phyloP scores from a whole-genome alignment of 2,329 filamentous ascomycete species.

The Botrytis paeoniae region DNA sequence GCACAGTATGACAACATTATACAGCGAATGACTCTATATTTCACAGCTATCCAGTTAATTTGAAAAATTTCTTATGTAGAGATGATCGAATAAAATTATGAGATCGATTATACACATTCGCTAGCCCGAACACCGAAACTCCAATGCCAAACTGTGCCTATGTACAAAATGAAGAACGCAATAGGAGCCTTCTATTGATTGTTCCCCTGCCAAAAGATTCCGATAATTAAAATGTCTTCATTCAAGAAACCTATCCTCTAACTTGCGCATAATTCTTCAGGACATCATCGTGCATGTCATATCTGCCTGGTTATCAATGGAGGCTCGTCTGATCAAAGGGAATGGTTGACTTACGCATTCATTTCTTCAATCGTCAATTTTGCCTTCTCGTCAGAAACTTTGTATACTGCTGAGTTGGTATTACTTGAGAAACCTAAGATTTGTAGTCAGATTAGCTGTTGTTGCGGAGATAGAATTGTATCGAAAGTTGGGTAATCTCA shows the following conservation, averaged over 20 bases:
- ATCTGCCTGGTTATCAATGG: not conserved
- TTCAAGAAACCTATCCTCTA: not conserved
- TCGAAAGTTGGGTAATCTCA: constrained; percentile 42
- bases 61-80: not conserved
- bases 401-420: constrained; percentile 53
- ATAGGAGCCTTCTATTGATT: not conserved
- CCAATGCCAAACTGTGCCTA: not conserved
- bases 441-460: not conserved
- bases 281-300: constrained; percentile 11
- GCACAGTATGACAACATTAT: not conserved
- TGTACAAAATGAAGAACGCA: not conserved
- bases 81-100: not conserved
- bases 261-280: constrained; percentile 1
- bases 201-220: not conserved
- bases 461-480: not conserved
- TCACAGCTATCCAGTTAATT: not conserved
- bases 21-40: not conserved
- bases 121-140: not conserved
- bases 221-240: not conserved
- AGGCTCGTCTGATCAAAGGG: not conserved
- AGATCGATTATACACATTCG: not conserved
- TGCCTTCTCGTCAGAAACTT: constrained; percentile 57
- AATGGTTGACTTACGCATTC: constrained; percentile 48
- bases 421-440: constrained; percentile 58
- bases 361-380: constrained; percentile 67